Conservation (phyloP, 148 eudicot genomes). For the Pharnaceum exiguum region DNA sequence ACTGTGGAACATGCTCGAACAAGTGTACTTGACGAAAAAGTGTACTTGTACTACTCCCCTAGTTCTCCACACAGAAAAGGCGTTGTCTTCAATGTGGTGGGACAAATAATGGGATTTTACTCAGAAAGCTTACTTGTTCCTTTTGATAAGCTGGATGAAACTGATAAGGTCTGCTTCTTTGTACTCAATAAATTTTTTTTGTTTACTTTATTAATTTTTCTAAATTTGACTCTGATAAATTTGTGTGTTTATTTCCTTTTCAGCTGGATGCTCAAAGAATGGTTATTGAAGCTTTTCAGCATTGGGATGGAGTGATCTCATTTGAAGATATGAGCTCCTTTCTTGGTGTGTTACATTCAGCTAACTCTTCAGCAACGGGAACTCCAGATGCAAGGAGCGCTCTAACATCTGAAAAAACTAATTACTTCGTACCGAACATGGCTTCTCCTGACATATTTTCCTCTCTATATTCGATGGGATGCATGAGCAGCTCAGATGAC, state of each 20-base stretch:
- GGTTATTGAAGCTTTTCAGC: conserved; percentile 58
- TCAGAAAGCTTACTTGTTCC: conserved; percentile 50
- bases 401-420: conserved; percentile 27
- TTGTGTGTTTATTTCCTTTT: background rate
- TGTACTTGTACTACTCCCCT: conserved; percentile 45
- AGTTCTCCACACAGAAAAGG: conserved; percentile 46
- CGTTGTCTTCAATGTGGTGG: conserved; percentile 72
- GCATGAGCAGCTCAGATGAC: conserved; percentile 47
- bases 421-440: conserved; percentile 20
- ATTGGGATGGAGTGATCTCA: conserved; percentile 58
- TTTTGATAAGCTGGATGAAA: conserved; percentile 60
- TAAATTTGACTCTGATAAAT: conserved; percentile 3
- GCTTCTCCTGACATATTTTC: conserved; percentile 57
- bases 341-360: conserved; percentile 26
- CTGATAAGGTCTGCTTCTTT: conserved; percentile 53
- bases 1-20: conserved; percentile 66
- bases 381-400: conserved; percentile 33
- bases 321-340: conserved; percentile 61
- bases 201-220: background rate
- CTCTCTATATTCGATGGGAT: conserved; percentile 56
- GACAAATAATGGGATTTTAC: conserved; percentile 63
- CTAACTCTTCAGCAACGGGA: conserved; percentile 30
- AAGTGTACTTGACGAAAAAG: conserved; percentile 51
- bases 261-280: conserved; percentile 61
- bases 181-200: background rate